Base-by-base conservation (phyloP, 2,329 filamentous ascomycete genomes). In the Colletotrichum tropicale region DNA sequence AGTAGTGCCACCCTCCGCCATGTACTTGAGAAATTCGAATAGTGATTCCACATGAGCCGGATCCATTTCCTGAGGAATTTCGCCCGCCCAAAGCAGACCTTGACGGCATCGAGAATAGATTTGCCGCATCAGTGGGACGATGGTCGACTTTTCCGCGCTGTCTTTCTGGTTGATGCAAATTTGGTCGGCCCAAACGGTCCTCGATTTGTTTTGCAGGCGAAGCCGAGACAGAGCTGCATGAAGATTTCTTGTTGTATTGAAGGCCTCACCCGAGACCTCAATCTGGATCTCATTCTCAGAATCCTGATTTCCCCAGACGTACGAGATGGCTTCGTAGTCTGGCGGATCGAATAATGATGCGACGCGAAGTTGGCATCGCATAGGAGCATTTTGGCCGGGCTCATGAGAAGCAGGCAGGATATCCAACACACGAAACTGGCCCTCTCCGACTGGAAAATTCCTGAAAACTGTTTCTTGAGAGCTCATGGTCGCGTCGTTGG, bases 381-480 rank as follows among this genome's bases (percentile, higher is more conserved):
- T 3, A 21, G n/a, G n/a, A 52, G 6, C 0, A 0, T 5, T 52
- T 13, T 0, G 0, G n/a, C 2, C 3, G 6, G n/a, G 2, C 0
- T 52, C 43, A 0, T 8, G 10, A 21, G n/a, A 1, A 1, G n/a
- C 43, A 13, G 43, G 43, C 0, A 52, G 3, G 2, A 52, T 52
- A 1, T 52, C 43, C 3, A 52, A 10, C 0, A 52, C 0, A 1
- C 43, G 43, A 2, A 52, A 52, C 10, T 52, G 43, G 3, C 18
- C 18, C 0, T 48, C n/a, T 21, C 43, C 1, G 0, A 48, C 43
- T 3, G 43, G 43, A 21, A 1, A 0, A 0, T 8, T 48, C 0
- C 1, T 8, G 15, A 36, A 36, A 36, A 16, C 0, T 4, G 0
- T 4, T 16, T 36, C 15, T 8, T 36, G 34, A 16, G 34, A 2